Evolutionary conservation across 495 filamentous ascomycete genomes (phyloP), one percentile per base, ranked within the genome.

Genomic region (Annulohypoxylon nitens): DNA sequence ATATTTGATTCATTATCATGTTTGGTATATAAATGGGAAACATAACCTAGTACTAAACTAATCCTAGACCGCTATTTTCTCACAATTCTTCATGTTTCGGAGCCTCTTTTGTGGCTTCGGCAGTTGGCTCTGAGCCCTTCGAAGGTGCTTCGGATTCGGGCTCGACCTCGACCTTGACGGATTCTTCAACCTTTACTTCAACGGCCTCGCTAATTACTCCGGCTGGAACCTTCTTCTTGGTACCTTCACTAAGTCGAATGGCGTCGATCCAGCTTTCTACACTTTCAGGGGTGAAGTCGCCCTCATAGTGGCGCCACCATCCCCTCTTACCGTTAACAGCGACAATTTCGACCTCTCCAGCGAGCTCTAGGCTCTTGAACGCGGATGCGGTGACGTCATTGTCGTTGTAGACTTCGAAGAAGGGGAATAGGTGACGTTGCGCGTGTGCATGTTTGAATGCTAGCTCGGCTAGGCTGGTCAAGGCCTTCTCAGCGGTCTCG

Each of bases 261-360:
- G 86, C 88, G 78, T 99, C 96, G 69, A 98, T 86, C 94, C 94
- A 98, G 61, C 84, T 83, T 80, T 97, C 93, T 39, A 98, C 81
- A 9, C 86, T 85, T 36, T 85, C 84, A 34, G 86, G 77, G 10
- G 83, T 85, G 68, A 89, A 93, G 23, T 90, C 87, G 4, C 83
- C 81, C 39, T 85, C 81, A 74, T 91, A 97, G 41, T 86, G 88
- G 69, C 92, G 89, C 87, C 90, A 97, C 97, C 96, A 98, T 23
- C 89, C 89, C 39, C 94, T 86, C 71, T 93, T 90, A 8, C 89
- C 93, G 80, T 97, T 98, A 41, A 97, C 75, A 9, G 93, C 94
- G 39, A 98, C 82, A 41, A 98, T 76, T 71, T 95, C 90, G 1
- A 86, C 76, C 18, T 88, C 85, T 2, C 80, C 83, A 5, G 76